phyloP scores from a whole-genome alignment of 306 rosid genomes.

The Casuarina equisetifolia region DNA sequence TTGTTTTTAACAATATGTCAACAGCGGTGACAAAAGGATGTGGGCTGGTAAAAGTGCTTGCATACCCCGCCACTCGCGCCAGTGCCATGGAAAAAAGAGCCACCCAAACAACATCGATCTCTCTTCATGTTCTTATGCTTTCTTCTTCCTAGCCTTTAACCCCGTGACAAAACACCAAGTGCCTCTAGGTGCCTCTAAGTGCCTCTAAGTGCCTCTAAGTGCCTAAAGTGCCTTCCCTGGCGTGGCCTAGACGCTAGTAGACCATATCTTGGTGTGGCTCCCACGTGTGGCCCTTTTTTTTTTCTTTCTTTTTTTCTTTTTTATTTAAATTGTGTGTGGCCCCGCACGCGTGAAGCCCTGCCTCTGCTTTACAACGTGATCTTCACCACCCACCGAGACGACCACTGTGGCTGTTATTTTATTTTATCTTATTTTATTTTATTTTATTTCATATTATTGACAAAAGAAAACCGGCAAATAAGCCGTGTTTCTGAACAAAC shows the following conservation, averaged over 20 bases:
- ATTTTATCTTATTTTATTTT: not conserved
- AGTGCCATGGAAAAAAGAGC: constrained; percentile 24
- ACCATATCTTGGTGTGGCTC: constrained; percentile 30
- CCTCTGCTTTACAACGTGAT: constrained; percentile 35
- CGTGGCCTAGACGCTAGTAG: constrained; percentile 38
- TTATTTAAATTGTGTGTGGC: constrained; percentile 12
- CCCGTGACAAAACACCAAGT: not conserved
- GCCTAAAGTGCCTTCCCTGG: constrained; percentile 3
- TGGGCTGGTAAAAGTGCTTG: constrained; percentile 30
- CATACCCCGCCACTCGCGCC: constrained; percentile 32
- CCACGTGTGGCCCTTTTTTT: constrained; percentile 27
- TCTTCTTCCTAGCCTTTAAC: not conserved
- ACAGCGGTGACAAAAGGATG: constrained; percentile 24
- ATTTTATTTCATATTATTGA: not conserved
- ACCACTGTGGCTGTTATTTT: not conserved
- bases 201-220: too few relatives aligned
- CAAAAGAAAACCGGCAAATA: too few relatives aligned
- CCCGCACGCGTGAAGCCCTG: constrained; percentile 42
- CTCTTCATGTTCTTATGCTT: not conserved
- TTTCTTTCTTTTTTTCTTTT: not conserved
- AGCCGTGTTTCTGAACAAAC: too few relatives aligned
- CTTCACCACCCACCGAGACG: constrained; percentile 20
- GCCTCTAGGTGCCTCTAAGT: not conserved
- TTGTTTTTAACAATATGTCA: constrained; percentile 17
- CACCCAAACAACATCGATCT: constrained; percentile 10